A percentile compares a stretch with the other conserved stretches of the same genome.
Evolutionary conservation across 2,329 filamentous ascomycete genomes (phyloP).

Genomic region (Trichoderma koningii): DNA sequence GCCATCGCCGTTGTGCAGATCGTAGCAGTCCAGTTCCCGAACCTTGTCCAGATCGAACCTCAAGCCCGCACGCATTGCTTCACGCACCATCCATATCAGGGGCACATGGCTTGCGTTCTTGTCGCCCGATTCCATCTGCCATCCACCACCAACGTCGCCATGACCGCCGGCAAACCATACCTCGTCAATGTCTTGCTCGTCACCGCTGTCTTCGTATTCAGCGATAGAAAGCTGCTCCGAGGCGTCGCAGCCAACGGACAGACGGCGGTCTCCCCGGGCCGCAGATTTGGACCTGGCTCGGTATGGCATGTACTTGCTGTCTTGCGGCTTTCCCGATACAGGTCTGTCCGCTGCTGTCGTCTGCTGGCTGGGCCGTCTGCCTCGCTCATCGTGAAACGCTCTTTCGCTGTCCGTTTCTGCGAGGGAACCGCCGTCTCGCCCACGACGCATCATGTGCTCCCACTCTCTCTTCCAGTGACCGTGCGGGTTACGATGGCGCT

Average conservation of each 20-base stretch:
- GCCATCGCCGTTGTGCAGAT: slow-evolving; percentile 26
- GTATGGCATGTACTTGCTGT: slow-evolving; percentile 43
- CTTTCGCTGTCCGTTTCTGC: background rate
- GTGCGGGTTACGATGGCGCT: slow-evolving; percentile 31
- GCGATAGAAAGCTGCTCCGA: slow-evolving; percentile 12
- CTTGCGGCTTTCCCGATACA: slow-evolving; percentile 15
- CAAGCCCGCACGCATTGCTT: slow-evolving; percentile 64
- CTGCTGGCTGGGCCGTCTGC: slow-evolving; percentile 27
- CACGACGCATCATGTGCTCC: slow-evolving; percentile 9
- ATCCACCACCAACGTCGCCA: slow-evolving; percentile 77
- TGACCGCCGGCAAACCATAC: slow-evolving; percentile 81
- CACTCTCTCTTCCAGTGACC: slow-evolving; percentile 24
- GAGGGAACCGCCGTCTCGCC: background rate
- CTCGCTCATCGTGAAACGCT: background rate
- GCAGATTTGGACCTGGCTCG: slow-evolving; percentile 43
- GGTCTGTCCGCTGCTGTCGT: slow-evolving; percentile 26
- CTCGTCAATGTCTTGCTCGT: slow-evolving; percentile 73
- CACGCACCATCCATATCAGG: slow-evolving; percentile 68
- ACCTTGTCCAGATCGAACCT: slow-evolving; percentile 70
- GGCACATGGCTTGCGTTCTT: slow-evolving; percentile 70
- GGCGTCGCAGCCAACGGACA: slow-evolving; percentile 4
- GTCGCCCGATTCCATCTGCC: slow-evolving; percentile 58
- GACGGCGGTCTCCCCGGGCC: slow-evolving; percentile 35
- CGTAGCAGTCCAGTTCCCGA: slow-evolving; percentile 61
- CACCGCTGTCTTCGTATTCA: slow-evolving; percentile 37